Conservation (phyloP, 2,329 filamentous ascomycete species). For the Setomelanomma holmii region DNA sequence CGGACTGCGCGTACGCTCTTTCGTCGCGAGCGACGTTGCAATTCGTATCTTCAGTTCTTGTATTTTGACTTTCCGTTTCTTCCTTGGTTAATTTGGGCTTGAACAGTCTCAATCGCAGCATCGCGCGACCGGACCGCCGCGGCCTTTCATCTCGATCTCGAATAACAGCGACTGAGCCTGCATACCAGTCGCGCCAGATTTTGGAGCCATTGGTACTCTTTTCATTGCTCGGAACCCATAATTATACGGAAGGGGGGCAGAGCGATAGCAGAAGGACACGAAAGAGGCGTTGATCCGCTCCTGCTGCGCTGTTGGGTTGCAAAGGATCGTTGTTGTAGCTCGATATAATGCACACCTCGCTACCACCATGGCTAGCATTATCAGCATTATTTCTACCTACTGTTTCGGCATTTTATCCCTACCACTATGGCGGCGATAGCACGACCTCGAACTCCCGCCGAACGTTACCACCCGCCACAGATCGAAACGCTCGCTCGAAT, state of each 20-base stretch:
- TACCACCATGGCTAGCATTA: slow-evolving; percentile 28
- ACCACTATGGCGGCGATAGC: slow-evolving; percentile 25
- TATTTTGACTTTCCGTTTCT: background rate
- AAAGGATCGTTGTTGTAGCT: background rate
- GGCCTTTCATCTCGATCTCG: too few relatives aligned
- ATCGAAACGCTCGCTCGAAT: slow-evolving; percentile 4
- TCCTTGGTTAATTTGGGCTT: too few relatives aligned
- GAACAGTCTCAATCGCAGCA: too few relatives aligned
- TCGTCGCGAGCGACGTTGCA: background rate
- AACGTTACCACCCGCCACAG: slow-evolving; percentile 6
- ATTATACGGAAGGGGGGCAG: too few relatives aligned
- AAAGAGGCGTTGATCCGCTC: background rate
- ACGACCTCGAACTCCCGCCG: slow-evolving; percentile 7
- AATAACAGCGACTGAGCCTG: too few relatives aligned
- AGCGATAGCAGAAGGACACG: background rate
- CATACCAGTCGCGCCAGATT: too few relatives aligned
- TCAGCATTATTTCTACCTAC: slow-evolving; percentile 35
- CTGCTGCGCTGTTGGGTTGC: background rate
- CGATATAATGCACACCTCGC: slow-evolving; percentile 34
- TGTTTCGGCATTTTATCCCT: slow-evolving; percentile 46
- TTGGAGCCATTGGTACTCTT: too few relatives aligned
- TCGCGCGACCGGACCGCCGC: too few relatives aligned
- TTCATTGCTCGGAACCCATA: too few relatives aligned
- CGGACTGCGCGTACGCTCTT: background rate
- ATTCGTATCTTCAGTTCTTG: background rate